Evolutionary conservation across 257 asterid genomes (phyloP), one percentile per base, ranked within the genome.

Genomic region (Prunella vulgaris): DNA sequence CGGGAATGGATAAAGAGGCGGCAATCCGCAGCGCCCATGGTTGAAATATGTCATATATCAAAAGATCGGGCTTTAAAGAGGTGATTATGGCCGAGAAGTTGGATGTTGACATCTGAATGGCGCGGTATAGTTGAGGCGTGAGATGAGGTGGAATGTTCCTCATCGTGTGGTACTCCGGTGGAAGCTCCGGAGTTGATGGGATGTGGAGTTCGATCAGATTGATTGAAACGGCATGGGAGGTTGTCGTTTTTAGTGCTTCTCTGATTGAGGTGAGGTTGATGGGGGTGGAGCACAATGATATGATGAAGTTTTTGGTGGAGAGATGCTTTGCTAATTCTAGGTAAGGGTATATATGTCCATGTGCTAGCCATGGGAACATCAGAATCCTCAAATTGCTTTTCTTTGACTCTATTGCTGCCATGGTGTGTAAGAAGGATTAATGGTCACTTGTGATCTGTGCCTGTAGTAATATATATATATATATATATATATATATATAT

Each of bases 121-220:
- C 51, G 8, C 72, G 37, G 10, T 27, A 10, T 46, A 83, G 84
- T 7, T 77, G 72, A 22, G 73, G 68, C 62, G 72, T 67, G 12
- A 80, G 76, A 14, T 58, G 18, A 9, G 80, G 76, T 0, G 85
- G 83, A 6, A 70, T 60, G 40, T 76, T 78, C 22, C 73, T 80
- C 15, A 83, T 80, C 3, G 85, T 83, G 78, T 80, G 87, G 65
- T 37, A 61, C n/a, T 78, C 73, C 9, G 83, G 74, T 0, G 83
- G 87, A 24, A 80, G 83, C 32, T 75, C 82, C 10, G 74, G 76
- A 2, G 60, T 49, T 2, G 78, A 30, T 8, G 79, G 80, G 7
- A 83, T 28, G 7, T 64, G 70, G 15, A 83, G 75, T 48, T 83
- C 82, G 5, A 78, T 18, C 5, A 76, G 74, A 44, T 30, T 32